Percentiles rank a stretch among this genome's conserved stretches.
phyloP scores from a whole-genome alignment of 2,329 filamentous ascomycete species.

The Diaporthe aspalathi region DNA sequence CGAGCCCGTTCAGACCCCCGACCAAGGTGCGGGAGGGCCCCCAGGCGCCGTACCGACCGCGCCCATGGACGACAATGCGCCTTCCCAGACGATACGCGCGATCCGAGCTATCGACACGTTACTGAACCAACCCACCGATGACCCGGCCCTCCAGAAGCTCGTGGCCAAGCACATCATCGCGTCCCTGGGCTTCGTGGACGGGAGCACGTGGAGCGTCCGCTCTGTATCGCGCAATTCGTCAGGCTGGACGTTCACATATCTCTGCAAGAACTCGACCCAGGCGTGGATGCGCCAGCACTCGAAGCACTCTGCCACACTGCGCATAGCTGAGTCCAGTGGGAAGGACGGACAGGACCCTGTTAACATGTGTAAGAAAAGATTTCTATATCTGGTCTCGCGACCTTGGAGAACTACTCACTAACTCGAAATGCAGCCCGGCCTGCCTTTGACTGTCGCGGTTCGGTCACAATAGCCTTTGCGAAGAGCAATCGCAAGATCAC shows the following conservation, averaged over 20 bases:
- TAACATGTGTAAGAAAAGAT: constrained; percentile 54
- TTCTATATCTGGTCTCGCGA: background rate
- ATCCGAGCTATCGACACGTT: constrained; percentile 60
- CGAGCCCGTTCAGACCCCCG: constrained; percentile 45
- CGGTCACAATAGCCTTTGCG: constrained; percentile 61
- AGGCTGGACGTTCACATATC: constrained; percentile 66
- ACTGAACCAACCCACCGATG: constrained; percentile 60
- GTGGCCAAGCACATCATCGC: constrained; percentile 62
- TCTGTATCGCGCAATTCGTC: constrained; percentile 57
- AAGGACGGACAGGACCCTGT: constrained; percentile 58
- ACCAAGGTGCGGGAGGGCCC: constrained; percentile 44
- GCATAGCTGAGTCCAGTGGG: constrained; percentile 62
- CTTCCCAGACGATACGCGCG: constrained; percentile 47
- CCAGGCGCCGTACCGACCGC: constrained; percentile 49
- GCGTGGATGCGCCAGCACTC: constrained; percentile 62
- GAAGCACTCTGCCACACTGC: constrained; percentile 53
- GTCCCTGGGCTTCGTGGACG: constrained; percentile 57
- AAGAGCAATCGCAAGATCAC: constrained; percentile 59
- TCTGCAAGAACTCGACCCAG: constrained; percentile 64
- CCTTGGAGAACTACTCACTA: constrained; percentile 27
- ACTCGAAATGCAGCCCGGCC: constrained; percentile 57
- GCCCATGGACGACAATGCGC: background rate
- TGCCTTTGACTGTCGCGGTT: constrained; percentile 69
- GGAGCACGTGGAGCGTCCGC: constrained; percentile 60
- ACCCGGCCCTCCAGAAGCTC: constrained; percentile 60